Evolutionary conservation across 2,329 filamentous ascomycete genomes (phyloP).

Genomic region (Paraconiothyrium brasiliense): DNA sequence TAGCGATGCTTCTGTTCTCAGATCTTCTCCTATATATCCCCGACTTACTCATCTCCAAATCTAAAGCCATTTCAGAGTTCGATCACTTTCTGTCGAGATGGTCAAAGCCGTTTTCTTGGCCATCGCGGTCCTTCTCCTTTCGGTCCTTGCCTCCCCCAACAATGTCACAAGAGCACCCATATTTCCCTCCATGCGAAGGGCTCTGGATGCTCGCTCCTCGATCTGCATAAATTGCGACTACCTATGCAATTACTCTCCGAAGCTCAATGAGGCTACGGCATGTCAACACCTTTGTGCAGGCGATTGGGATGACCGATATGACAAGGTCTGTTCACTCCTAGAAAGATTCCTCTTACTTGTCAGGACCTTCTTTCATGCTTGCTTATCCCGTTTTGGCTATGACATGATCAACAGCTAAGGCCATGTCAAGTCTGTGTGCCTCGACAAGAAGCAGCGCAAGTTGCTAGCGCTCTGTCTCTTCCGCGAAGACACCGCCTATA

Average conservation of each 20-base stretch:
- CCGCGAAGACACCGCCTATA: background rate
- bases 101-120: background rate
- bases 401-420: background rate
- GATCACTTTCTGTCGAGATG: background rate
- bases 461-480: background rate
- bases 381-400: background rate
- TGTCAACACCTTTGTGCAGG: background rate
- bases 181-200: background rate
- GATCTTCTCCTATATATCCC: background rate
- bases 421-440: background rate
- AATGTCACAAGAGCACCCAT: background rate
- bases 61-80: background rate
- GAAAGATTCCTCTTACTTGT: background rate
- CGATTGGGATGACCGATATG: background rate
- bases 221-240: background rate
- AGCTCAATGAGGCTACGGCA: background rate
- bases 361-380: background rate
- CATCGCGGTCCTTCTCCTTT: background rate
- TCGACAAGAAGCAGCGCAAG: background rate
- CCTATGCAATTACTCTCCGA: background rate
- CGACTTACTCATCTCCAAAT: background rate
- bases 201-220: background rate
- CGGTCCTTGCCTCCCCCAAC: background rate
- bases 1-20: background rate
- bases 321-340: background rate